Conservation (phyloP, 208 protist genomes). For the Tetramitus jugosus region DNA sequence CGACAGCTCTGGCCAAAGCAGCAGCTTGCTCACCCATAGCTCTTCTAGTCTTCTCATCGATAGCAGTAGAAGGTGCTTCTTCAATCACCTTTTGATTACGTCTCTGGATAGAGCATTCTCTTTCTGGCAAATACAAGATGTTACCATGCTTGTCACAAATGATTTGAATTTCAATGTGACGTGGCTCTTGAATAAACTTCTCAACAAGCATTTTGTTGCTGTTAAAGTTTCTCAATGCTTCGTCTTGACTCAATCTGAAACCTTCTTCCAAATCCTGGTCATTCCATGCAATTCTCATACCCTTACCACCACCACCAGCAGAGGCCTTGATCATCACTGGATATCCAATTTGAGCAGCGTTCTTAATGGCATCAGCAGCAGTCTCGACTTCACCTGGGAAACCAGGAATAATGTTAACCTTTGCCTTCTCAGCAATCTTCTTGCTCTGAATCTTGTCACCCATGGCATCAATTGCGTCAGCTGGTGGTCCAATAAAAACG, state of each 20-base stretch:
- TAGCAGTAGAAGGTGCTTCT: conserved; percentile 48
- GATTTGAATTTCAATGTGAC: conserved; percentile 85
- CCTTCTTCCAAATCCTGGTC: conserved; percentile 41
- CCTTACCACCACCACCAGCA: conserved; percentile 65
- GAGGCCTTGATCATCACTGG: conserved; percentile 79
- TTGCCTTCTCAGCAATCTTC: conserved; percentile 49
- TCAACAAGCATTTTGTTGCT: conserved; percentile 69
- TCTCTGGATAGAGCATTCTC: conserved; percentile 69
- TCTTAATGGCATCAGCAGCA: conserved; percentile 42
- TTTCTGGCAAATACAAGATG: conserved; percentile 55
- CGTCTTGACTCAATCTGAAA: conserved; percentile 40
- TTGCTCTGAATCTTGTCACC: conserved; percentile 79
- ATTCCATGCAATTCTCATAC: conserved; percentile 63
- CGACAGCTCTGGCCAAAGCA: conserved; percentile 48
- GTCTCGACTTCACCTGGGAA: conserved; percentile 46
- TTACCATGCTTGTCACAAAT: conserved; percentile 66
- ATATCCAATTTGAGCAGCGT: conserved; percentile 47
- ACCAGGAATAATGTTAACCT: conserved; percentile 66
- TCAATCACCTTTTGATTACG: conserved; percentile 71
- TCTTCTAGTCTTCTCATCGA: conserved; percentile 43
- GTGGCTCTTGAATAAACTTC: conserved; percentile 62
- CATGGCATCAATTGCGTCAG: conserved; percentile 49
- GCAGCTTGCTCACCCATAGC: conserved; percentile 63
- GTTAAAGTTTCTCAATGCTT: conserved; percentile 49
- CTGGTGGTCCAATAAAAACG: conserved; percentile 61